Evolutionary conservation across 2,329 filamentous ascomycete species (phyloP).

Genomic region (Claviceps capensis): DNA sequence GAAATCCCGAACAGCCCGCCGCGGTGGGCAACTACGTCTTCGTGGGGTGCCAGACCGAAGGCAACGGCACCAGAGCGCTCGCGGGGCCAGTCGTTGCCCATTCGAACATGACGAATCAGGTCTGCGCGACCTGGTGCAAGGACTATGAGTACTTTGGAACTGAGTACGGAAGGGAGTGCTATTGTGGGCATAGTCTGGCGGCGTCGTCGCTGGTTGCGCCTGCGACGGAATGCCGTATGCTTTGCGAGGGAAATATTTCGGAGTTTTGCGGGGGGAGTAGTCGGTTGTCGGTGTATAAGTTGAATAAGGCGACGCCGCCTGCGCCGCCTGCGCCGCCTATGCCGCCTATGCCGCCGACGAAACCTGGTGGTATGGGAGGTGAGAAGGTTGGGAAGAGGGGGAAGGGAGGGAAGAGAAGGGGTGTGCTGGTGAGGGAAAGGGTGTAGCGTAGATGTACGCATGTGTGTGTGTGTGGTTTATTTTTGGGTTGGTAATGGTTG

Average conservation of each 20-base stretch:
- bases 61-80: conserved; percentile 20
- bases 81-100: conserved; percentile 10
- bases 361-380: not conserved
- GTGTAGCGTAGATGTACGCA: too few relatives aligned
- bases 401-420: too few relatives aligned
- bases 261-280: conserved; percentile 28
- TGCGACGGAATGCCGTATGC: conserved; percentile 25
- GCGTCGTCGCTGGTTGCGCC: conserved; percentile 16
- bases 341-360: not conserved
- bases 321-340: not conserved
- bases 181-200: conserved; percentile 20
- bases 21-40: conserved; percentile 19
- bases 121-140: conserved; percentile 19
- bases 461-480: too few relatives aligned
- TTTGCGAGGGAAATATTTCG: conserved; percentile 22
- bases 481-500: too few relatives aligned
- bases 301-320: conserved; percentile 8
- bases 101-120: conserved; percentile 19
- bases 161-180: conserved; percentile 25
- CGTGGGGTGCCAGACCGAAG: conserved; percentile 24
- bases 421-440: too few relatives aligned
- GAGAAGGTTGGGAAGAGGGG: not conserved
- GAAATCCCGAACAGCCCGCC: conserved; percentile 18
- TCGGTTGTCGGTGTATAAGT: conserved; percentile 23
- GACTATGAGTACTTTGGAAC: conserved; percentile 21